Percentiles rank a stretch among this genome's conserved stretches.
Conservation (phyloP, 805 yeast genomes). For the Metschnikowia cubensis region DNA sequence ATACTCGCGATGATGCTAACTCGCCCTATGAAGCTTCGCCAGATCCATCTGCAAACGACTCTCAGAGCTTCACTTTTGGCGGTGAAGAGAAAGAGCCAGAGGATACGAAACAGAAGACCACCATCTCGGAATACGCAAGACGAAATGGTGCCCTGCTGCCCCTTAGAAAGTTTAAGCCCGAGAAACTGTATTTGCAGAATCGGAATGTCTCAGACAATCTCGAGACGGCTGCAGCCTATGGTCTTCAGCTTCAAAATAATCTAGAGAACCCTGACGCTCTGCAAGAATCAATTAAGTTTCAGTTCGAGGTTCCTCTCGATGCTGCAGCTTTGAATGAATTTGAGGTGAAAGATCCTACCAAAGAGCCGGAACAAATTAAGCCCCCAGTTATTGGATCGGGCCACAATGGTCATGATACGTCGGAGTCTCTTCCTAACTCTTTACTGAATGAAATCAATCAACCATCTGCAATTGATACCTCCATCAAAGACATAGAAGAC, state of each 20-base stretch:
- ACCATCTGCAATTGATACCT: slow-evolving; percentile 25
- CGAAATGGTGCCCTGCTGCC: slow-evolving; percentile 22
- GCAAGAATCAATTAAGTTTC: slow-evolving; percentile 8
- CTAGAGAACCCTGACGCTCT: slow-evolving; percentile 9
- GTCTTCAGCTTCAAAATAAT: slow-evolving; percentile 22
- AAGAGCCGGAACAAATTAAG: background rate
- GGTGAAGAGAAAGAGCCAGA: slow-evolving; percentile 6
- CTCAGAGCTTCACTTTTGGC: slow-evolving; percentile 17
- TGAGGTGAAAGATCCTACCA: slow-evolving; percentile 16
- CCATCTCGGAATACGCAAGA: slow-evolving; percentile 24
- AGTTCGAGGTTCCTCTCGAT: slow-evolving; percentile 6
- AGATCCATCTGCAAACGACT: slow-evolving; percentile 6
- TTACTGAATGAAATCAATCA: slow-evolving; percentile 4
- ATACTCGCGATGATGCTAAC: background rate
- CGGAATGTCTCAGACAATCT: slow-evolving; percentile 24
- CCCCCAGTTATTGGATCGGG: background rate
- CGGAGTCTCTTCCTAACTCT: slow-evolving; percentile 7
- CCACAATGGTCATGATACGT: background rate
- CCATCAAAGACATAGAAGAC: slow-evolving; percentile 39
- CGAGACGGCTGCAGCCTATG: slow-evolving; percentile 27
- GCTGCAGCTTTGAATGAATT: slow-evolving; percentile 11
- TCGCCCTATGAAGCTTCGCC: background rate
- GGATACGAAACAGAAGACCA: slow-evolving; percentile 7
- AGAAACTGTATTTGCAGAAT: background rate
- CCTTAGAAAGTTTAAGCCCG: slow-evolving; percentile 17